phyloP scores from a whole-genome alignment of 2,329 filamentous ascomycete species.

The Colletotrichum acutatum region DNA sequence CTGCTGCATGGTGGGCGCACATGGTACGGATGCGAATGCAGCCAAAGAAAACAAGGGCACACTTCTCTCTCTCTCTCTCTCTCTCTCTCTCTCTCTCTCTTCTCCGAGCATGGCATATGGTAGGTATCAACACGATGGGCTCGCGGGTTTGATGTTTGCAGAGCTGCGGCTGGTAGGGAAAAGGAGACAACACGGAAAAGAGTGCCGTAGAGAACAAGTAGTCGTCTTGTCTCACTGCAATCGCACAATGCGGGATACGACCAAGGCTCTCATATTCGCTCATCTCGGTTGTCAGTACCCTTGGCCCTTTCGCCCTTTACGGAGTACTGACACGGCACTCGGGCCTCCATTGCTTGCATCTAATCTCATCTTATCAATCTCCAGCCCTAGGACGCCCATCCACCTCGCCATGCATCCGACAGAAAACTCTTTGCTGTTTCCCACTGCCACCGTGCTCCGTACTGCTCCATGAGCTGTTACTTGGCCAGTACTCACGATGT shows the following conservation, averaged over 20 bases:
- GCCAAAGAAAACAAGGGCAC: background rate
- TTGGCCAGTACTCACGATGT: no score
- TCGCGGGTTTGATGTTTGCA: no score
- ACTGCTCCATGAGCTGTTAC: no score
- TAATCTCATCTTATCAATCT: slow-evolving; percentile 16
- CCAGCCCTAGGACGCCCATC: background rate
- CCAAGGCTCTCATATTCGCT: background rate
- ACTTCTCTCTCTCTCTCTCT: background rate
- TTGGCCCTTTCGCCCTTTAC: no score
- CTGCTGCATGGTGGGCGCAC: background rate
- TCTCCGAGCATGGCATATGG: no score
- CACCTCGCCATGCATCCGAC: background rate
- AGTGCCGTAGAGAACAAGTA: no score
- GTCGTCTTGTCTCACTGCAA: background rate
- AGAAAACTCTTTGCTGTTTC: background rate
- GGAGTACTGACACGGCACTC: background rate
- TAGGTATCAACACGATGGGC: no score
- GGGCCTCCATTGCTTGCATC: background rate
- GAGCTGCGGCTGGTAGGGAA: no score
- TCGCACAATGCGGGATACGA: background rate
- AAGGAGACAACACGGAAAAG: background rate
- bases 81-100: no score
- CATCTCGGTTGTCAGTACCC: background rate
- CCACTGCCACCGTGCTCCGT: background rate
- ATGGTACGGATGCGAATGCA: background rate